Base-by-base conservation (phyloP, 768 basidiomycete species). In the Leccinellum rugosiceps region DNA sequence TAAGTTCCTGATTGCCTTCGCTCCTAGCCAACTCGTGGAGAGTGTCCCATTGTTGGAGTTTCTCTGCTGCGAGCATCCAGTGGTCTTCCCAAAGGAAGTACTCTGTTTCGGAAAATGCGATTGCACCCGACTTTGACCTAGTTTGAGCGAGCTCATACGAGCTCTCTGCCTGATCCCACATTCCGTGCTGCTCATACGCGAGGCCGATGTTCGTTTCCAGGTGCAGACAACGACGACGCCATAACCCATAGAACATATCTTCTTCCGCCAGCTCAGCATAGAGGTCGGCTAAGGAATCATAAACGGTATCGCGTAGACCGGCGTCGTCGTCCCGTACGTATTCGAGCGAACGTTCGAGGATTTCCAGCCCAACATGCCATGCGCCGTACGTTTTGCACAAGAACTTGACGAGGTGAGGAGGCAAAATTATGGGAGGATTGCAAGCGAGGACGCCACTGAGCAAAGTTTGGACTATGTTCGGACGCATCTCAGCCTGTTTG, bases 1-100 rank as follows among this genome's bases (percentile, higher is more conserved):
- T 79, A 43, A 99, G 76, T 67, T 99, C 97, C 56, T 92, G 85
- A 66, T 98, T 97, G 26, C 84, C 85, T 72, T 98, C 96, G 55
- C 79, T 84, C 63, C 86, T 86, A 1, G 93, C 94, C 19, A 99
- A 83, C 52, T 99, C 97, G 60, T 90, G 84, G 4, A 99, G 80
- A 21, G 90, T 83, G 58, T 99, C 97, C 97, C 97, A 99, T 60
- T 97, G 91, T 68, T 98, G 97, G 17, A 99, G 78, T 72, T 99
- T 99, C 75, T 96, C 92, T 1, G 94, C 88, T 1, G 94, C 83
- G 8, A 95, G 76, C 58, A 99, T 90, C 96, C 97, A 99, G 71
- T 99, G 97, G 70, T 99, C 97, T 66, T 99, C 97, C 97, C 97
- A 99, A 19, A 99, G 77, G 65, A 91, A 94, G 71, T 95, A 98